Evolutionary conservation across 2,329 filamentous ascomycete genomes (phyloP).

Genomic region (Cytospora mali): DNA sequence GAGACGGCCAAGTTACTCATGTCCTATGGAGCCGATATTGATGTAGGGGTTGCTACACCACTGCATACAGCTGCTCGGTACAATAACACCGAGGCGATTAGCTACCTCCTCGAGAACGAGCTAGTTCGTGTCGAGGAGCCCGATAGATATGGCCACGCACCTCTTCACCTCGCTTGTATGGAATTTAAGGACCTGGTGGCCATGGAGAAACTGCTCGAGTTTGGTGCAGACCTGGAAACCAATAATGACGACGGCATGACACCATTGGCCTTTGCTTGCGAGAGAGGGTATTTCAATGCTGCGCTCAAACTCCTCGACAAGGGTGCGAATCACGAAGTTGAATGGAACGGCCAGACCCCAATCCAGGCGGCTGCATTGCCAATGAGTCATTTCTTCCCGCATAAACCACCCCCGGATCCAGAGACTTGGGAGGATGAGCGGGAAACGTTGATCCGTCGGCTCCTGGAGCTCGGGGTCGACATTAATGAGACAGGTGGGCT

Average conservation of each 20-base stretch:
- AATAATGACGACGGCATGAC: neutral
- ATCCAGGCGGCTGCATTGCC: neutral
- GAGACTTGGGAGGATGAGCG: neutral
- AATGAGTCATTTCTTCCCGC: neutral
- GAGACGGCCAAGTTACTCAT: neutral
- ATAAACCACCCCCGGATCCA: neutral
- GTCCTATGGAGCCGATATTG: neutral
- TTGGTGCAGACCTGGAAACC: neutral
- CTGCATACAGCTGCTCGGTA: neutral
- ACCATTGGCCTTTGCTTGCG: neutral
- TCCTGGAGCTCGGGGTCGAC: neutral
- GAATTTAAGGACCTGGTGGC: neutral
- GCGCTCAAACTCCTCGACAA: neutral
- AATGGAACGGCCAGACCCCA: neutral
- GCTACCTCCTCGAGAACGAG: neutral
- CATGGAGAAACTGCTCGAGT: neutral
- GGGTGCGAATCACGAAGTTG: neutral
- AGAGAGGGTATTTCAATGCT: constrained; percentile 1
- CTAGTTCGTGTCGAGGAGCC: neutral
- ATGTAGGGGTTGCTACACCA: no score
- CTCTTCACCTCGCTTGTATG: neutral
- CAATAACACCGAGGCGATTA: neutral
- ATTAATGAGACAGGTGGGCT: neutral
- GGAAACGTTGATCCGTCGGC: neutral
- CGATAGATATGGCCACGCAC: neutral